These are phyloP conservation scores for Tylopilus cervinicoccineus DNA, from an alignment of 768 basidiomycete genomes.

Conservation along the genomic window DNA sequence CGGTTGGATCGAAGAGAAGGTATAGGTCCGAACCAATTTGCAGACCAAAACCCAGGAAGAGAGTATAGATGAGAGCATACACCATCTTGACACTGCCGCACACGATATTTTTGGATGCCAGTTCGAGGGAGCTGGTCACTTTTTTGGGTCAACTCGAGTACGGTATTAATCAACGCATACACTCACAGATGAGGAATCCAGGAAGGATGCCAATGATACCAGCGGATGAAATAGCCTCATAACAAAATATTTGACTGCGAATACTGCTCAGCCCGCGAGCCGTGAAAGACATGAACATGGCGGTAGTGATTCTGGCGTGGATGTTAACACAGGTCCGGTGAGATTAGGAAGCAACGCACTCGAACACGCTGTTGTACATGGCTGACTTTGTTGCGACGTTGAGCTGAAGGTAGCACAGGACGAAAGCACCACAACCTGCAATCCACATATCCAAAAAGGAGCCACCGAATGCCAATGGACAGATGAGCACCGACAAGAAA, in stretches of 20 bases:
- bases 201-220: slow-evolving; percentile 87
- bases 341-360: slow-evolving; percentile 42
- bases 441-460: slow-evolving; percentile 84
- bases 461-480: slow-evolving; percentile 81
- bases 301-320: slow-evolving; percentile 67
- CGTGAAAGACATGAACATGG: slow-evolving; percentile 74
- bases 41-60: slow-evolving; percentile 81
- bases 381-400: slow-evolving; percentile 70
- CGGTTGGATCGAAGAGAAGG: slow-evolving; percentile 60
- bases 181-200: slow-evolving; percentile 78
- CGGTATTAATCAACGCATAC: background rate
- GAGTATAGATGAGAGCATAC: slow-evolving; percentile 81
- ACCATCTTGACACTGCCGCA: slow-evolving; percentile 86
- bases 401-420: slow-evolving; percentile 69
- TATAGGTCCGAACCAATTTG: slow-evolving; percentile 83
- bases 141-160: slow-evolving; percentile 14
- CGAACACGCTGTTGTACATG: slow-evolving; percentile 87
- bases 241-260: slow-evolving; percentile 76
- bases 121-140: slow-evolving; percentile 80
- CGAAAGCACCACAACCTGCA: slow-evolving; percentile 64
- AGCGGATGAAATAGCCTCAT: slow-evolving; percentile 85
- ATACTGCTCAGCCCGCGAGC: slow-evolving; percentile 84
- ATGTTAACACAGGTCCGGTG: slow-evolving; percentile 1
- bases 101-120: slow-evolving; percentile 83
- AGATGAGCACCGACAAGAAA: slow-evolving; percentile 70